A percentile compares a stretch with the other conserved stretches of the same genome.
Evolutionary conservation across 148 eudicot genomes (phyloP).

Genomic region (Simmondsia chinensis): DNA sequence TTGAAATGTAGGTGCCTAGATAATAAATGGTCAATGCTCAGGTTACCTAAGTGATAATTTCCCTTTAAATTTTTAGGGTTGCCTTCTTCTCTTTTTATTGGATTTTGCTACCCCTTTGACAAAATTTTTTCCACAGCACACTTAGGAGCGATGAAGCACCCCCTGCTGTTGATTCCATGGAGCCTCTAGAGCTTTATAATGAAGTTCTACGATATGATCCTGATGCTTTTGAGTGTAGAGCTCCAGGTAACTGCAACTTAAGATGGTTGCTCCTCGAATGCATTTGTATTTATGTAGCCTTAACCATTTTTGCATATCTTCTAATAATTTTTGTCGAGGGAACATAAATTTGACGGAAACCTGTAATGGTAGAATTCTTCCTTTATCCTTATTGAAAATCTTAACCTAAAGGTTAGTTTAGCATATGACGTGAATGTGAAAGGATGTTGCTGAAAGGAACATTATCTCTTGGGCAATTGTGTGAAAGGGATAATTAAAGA

Average conservation of each 20-base stretch:
- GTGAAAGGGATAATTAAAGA: too few relatives aligned
- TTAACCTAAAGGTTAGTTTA: too few relatives aligned
- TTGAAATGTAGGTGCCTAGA: too few relatives aligned
- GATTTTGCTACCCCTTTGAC: background rate
- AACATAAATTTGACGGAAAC: background rate
- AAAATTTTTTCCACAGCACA: conserved; percentile 26
- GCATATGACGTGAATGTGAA: too few relatives aligned
- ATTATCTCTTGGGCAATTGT: too few relatives aligned
- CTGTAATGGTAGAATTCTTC: background rate
- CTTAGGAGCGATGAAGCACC: conserved; percentile 44
- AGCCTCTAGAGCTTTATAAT: conserved; percentile 42
- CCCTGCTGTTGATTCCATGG: conserved; percentile 22
- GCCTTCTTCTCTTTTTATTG: background rate
- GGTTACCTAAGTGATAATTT: too few relatives aligned
- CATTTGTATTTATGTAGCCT: background rate
- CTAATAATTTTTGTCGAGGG: background rate
- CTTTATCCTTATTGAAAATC: background rate
- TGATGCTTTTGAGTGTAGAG: conserved; percentile 50
- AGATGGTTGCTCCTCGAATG: background rate
- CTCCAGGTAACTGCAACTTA: conserved; percentile 52
- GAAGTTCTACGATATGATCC: conserved; percentile 58
- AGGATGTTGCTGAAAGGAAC: too few relatives aligned
- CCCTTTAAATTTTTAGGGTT: background rate
- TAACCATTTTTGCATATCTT: background rate
- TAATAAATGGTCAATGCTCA: too few relatives aligned